Percentiles rank a stretch among this genome's conserved stretches.
These are phyloP conservation scores for Phytophthora sp. DNA, from an alignment of 352 stramenopile genomes.

Conservation along the genomic window DNA sequence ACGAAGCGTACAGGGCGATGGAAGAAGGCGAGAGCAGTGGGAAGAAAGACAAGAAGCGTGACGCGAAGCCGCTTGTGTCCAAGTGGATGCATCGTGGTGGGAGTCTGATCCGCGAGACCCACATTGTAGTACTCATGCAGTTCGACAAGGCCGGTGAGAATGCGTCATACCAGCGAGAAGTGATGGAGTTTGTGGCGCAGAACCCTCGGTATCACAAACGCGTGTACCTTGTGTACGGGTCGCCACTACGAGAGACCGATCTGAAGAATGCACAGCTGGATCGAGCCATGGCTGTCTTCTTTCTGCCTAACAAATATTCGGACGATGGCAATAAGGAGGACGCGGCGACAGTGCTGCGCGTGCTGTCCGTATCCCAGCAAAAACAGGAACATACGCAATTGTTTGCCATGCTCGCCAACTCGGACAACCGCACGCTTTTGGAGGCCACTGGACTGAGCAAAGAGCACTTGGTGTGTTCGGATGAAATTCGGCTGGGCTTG, in stretches of 20 bases:
- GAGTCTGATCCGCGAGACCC: constrained; percentile 69
- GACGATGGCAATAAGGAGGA: constrained; percentile 85
- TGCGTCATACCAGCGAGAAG: constrained; percentile 61
- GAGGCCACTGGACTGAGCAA: constrained; percentile 75
- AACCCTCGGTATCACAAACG: constrained; percentile 77
- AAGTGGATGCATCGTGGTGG: constrained; percentile 61
- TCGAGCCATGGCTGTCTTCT: constrained; percentile 82
- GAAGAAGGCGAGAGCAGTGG: constrained; percentile 35
- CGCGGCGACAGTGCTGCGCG: constrained; percentile 77
- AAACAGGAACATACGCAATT: constrained; percentile 69
- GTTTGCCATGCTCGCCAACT: constrained; percentile 87
- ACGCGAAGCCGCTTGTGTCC: constrained; percentile 31
- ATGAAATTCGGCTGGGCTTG: constrained; percentile 80
- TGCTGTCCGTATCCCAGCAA: constrained; percentile 77
- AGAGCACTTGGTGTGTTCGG: constrained; percentile 80
- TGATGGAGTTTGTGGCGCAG: constrained; percentile 71
- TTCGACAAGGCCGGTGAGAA: constrained; percentile 64
- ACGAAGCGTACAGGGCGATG: constrained; percentile 38
- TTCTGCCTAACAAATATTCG: constrained; percentile 85
- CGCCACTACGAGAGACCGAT: constrained; percentile 59
- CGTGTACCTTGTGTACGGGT: constrained; percentile 84
- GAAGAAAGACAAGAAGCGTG: constrained; percentile 24
- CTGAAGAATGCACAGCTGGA: constrained; percentile 65
- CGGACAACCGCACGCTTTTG: constrained; percentile 78
- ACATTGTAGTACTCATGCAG: constrained; percentile 83